Evolutionary conservation across 1,284 basidiomycete species (phyloP).

Genomic region (Chalciporus piperatoides): DNA sequence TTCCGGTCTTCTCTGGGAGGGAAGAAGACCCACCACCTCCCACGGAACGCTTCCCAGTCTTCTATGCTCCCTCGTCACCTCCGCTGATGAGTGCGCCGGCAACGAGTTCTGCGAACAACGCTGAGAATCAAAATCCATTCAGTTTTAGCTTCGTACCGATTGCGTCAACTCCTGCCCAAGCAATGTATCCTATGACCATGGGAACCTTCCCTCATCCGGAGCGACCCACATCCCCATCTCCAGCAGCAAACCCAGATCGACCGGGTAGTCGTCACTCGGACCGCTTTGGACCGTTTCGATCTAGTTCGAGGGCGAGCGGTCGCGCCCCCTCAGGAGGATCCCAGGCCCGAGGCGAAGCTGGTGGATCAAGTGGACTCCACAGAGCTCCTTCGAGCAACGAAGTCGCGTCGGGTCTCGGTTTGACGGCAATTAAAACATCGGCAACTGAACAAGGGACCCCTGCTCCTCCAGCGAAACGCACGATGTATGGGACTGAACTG

Average conservation of each 20-base stretch:
- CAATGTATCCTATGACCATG: conserved; percentile 36
- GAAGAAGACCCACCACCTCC: conserved; percentile 48
- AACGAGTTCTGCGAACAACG: conserved; percentile 44
- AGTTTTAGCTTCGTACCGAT: conserved; percentile 51
- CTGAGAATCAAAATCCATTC: conserved; percentile 53
- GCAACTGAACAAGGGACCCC: conserved; percentile 30
- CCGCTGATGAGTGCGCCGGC: conserved; percentile 30
- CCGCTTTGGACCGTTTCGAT: conserved; percentile 30
- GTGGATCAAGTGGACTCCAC: conserved; percentile 27
- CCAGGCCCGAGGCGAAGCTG: conserved; percentile 25
- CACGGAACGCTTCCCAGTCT: conserved; percentile 48
- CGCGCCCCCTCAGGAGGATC: conserved; percentile 31
- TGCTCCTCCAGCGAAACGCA: conserved; percentile 47
- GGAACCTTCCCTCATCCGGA: conserved; percentile 62
- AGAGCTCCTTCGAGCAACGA: conserved; percentile 37
- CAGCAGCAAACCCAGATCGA: conserved; percentile 41
- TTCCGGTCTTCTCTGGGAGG: conserved; percentile 42
- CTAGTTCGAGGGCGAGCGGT: conserved; percentile 33
- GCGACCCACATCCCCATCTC: conserved; percentile 67
- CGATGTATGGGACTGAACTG: conserved; percentile 78
- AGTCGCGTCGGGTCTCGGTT: conserved; percentile 36
- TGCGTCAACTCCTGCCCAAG: conserved; percentile 49
- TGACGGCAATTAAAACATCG: conserved; percentile 33
- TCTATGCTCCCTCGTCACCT: conserved; percentile 43
- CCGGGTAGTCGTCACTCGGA: conserved; percentile 35